These are phyloP conservation scores for Sugiyamaella floridensis DNA, from an alignment of 805 yeast species.

Conservation along the genomic window DNA sequence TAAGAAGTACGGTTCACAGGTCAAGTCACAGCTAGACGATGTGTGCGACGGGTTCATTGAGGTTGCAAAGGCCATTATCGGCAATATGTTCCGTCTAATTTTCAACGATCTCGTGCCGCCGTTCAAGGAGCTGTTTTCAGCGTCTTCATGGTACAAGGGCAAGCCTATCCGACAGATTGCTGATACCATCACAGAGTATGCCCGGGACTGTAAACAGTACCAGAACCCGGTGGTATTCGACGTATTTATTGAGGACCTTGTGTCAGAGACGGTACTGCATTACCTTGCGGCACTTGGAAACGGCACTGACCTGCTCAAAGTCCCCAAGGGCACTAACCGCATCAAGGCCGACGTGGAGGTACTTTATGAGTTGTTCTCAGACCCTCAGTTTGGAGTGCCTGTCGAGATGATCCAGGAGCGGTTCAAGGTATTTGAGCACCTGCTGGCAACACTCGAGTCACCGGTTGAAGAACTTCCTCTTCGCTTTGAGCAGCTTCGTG, in stretches of 20 bases:
- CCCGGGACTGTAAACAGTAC: conserved; percentile 52
- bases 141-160: conserved; percentile 62
- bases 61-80: conserved; percentile 59
- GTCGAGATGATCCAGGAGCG: conserved; percentile 37
- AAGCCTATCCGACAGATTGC: conserved; percentile 53
- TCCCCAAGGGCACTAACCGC: conserved; percentile 38
- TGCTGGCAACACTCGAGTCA: conserved; percentile 50
- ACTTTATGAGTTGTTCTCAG: conserved; percentile 47
- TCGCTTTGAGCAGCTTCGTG: conserved; percentile 56
- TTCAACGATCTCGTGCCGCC: conserved; percentile 65
- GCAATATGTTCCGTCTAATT: conserved; percentile 51
- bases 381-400: conserved; percentile 31
- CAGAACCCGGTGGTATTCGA: conserved; percentile 50
- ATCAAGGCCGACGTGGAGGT: conserved; percentile 56
- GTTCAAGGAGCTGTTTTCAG: conserved; percentile 48
- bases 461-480: conserved; percentile 42
- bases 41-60: conserved; percentile 76
- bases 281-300: conserved; percentile 43
- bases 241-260: conserved; percentile 45
- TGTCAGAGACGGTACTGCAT: conserved; percentile 45
- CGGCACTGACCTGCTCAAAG: conserved; percentile 37
- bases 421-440: conserved; percentile 53
- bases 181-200: conserved; percentile 70
- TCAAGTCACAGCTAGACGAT: conserved; percentile 49
- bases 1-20: conserved; percentile 53